phyloP scores from a whole-genome alignment of 2,329 filamentous ascomycete genomes.

The Microcyclospora tardicrescens region DNA sequence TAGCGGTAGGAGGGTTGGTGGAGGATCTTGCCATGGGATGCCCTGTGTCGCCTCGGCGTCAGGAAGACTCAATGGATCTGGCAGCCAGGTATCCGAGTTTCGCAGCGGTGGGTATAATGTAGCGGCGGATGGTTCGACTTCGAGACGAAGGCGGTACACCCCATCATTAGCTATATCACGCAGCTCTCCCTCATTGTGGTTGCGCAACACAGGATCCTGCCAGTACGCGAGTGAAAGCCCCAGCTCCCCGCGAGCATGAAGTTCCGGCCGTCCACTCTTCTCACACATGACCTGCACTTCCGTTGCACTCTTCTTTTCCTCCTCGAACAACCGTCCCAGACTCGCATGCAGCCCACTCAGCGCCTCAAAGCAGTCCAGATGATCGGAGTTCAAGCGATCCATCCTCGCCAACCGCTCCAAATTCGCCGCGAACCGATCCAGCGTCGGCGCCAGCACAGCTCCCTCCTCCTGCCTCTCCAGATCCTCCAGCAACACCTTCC shows the following conservation, averaged over 20 bases:
- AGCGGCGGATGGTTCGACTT: slow-evolving; percentile 41
- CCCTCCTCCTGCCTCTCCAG: slow-evolving; percentile 43
- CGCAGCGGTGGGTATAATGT: slow-evolving; percentile 48
- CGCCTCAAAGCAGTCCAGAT: slow-evolving; percentile 65
- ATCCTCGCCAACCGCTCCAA: slow-evolving; percentile 55
- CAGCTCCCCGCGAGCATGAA: slow-evolving; percentile 55
- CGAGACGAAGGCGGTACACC: slow-evolving; percentile 56
- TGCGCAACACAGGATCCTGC: slow-evolving; percentile 19
- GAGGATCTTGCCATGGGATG: slow-evolving; percentile 54
- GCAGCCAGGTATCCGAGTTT: slow-evolving; percentile 63
- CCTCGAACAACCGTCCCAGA: slow-evolving; percentile 54
- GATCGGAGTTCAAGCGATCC: slow-evolving; percentile 58
- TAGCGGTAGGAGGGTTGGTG: slow-evolving; percentile 42
- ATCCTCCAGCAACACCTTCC: slow-evolving; percentile 52
- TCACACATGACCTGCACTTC: slow-evolving; percentile 52
- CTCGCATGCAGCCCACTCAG: slow-evolving; percentile 61
- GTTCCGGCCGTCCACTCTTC: slow-evolving; percentile 55
- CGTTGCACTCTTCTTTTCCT: slow-evolving; percentile 49
- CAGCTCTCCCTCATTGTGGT: not conserved
- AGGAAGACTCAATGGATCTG: slow-evolving; percentile 56
- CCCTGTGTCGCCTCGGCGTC: slow-evolving; percentile 40
- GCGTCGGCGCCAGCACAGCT: slow-evolving; percentile 53
- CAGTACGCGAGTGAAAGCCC: slow-evolving; percentile 68
- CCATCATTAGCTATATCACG: slow-evolving; percentile 5
- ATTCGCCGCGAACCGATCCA: slow-evolving; percentile 59